Evolutionary conservation across 2,329 filamentous ascomycete genomes (phyloP).

Genomic region (Penicillium sp.): DNA sequence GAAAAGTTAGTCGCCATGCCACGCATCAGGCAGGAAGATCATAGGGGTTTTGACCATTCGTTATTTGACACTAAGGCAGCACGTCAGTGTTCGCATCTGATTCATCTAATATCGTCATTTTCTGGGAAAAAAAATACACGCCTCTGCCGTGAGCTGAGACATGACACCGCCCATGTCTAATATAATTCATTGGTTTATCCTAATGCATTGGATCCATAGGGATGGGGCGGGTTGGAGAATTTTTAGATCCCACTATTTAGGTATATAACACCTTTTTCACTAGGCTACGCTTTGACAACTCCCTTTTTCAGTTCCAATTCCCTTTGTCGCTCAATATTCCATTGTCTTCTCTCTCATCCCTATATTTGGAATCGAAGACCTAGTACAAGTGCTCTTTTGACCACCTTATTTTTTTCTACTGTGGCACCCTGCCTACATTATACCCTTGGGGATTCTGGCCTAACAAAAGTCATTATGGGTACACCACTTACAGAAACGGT

Average conservation of each 20-base stretch:
- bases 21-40: slow-evolving; percentile 3
- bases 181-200: slow-evolving; percentile 13
- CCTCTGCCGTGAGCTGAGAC: slow-evolving; percentile 22
- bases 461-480: slow-evolving; percentile 24
- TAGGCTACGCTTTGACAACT: slow-evolving; percentile 1
- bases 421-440: not conserved
- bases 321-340: slow-evolving; percentile 7
- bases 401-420: not conserved
- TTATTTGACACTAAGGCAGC: slow-evolving; percentile 16
- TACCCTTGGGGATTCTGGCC: not conserved
- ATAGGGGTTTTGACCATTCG: not conserved
- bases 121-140: slow-evolving; percentile 11
- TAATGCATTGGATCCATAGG: not conserved
- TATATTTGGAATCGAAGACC: slow-evolving; percentile 2
- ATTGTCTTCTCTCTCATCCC: slow-evolving; percentile 1
- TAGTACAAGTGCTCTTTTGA: not conserved
- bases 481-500: slow-evolving; percentile 38
- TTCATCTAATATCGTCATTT: slow-evolving; percentile 18
- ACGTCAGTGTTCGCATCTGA: slow-evolving; percentile 20
- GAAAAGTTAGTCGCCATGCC: slow-evolving; percentile 1
- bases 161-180: slow-evolving; percentile 17
- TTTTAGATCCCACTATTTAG: slow-evolving; percentile 9
- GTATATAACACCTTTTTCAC: slow-evolving; percentile 14
- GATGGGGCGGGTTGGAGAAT: slow-evolving; percentile 11
- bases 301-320: not conserved